phyloP scores from a whole-genome alignment of 805 yeast species.

The Ogataea nakhonphanomensis region DNA sequence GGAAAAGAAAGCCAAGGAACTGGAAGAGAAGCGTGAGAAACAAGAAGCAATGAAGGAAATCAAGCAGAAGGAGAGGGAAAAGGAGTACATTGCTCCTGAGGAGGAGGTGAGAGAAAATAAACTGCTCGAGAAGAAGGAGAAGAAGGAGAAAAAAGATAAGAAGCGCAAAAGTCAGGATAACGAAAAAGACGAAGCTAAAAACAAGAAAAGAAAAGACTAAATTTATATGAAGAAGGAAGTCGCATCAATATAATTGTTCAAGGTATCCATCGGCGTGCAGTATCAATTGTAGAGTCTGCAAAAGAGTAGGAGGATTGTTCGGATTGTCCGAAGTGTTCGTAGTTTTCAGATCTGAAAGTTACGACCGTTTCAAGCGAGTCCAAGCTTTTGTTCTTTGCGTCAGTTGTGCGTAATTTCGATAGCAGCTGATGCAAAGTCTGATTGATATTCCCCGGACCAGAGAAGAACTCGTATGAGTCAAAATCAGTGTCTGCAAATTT shows the following conservation, averaged over 20 bases:
- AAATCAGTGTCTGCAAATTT: background rate
- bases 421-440: constrained; percentile 15
- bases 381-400: background rate
- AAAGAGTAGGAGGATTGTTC: constrained; percentile 9
- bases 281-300: constrained; percentile 15
- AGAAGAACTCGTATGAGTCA: constrained; percentile 5
- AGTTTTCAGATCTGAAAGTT: constrained; percentile 2
- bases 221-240: background rate
- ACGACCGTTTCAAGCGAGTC: constrained; percentile 7
- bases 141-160: constrained; percentile 31
- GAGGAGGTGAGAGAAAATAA: constrained; percentile 47
- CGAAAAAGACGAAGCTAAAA: constrained; percentile 10
- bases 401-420: constrained; percentile 9
- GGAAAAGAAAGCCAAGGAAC: constrained; percentile 69
- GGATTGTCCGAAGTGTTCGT: constrained; percentile 2
- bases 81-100: constrained; percentile 83
- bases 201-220: constrained; percentile 14
- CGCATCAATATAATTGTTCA: constrained; percentile 4
- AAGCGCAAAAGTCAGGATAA: constrained; percentile 28
- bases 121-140: constrained; percentile 30
- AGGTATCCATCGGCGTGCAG: constrained; percentile 19
- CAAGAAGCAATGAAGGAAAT: constrained; percentile 67
- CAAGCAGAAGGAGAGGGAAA: constrained; percentile 65
- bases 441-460: constrained; percentile 21
- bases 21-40: constrained; percentile 73